Conservation (phyloP, 176 grass and related monocot species). For the Oryza glumipatula region DNA sequence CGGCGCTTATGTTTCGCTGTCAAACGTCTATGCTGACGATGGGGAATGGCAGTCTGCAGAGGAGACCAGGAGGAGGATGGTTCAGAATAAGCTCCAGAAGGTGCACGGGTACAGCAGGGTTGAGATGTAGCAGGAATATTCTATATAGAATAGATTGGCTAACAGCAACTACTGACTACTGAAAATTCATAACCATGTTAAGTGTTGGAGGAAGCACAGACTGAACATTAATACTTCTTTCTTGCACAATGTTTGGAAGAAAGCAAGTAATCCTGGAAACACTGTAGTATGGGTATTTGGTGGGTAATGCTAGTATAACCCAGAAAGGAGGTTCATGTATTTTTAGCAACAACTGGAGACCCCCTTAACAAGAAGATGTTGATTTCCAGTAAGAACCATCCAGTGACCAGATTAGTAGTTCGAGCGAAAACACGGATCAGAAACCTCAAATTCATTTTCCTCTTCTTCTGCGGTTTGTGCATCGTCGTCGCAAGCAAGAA, state of each 20-base stretch:
- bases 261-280: conserved; percentile 17
- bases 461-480: too few species aligned
- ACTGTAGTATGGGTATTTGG: not conserved
- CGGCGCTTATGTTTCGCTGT: conserved; percentile 51
- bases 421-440: not conserved
- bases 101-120: conserved; percentile 52
- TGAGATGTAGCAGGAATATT: conserved; percentile 26
- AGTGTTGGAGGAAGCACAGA: too few species aligned
- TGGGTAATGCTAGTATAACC: not conserved
- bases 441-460: conserved; percentile 4
- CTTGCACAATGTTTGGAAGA: not conserved
- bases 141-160: not conserved
- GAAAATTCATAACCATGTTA: not conserved
- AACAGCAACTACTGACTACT: conserved; percentile 4
- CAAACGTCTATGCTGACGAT: conserved; percentile 54
- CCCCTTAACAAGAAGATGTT: not conserved
- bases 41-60: conserved; percentile 61
- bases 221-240: too few species aligned
- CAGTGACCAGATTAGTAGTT: not conserved
- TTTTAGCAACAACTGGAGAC: not conserved
- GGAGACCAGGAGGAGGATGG: conserved; percentile 47
- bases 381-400: not conserved
- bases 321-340: not conserved
- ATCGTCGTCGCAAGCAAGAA: too few species aligned
- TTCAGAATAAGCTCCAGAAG: conserved; percentile 50